Evolutionary conservation across 2,329 filamentous ascomycete genomes (phyloP).

Genomic region (Elsinoe perseae): DNA sequence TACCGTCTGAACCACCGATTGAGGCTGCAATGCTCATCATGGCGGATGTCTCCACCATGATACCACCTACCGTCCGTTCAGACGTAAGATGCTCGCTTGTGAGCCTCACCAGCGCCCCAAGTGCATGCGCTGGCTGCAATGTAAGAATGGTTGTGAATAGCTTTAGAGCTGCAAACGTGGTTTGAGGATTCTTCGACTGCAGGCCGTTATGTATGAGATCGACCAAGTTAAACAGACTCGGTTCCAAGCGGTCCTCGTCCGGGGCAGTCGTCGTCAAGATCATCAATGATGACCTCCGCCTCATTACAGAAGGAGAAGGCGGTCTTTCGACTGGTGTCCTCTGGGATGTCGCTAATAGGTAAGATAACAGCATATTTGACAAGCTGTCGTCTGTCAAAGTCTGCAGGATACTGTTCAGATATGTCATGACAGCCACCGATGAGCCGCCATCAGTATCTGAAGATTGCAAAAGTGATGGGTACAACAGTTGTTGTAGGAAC

Average conservation of each 20-base stretch:
- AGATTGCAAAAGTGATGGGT: conserved; percentile 90
- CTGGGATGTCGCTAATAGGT: conserved; percentile 75
- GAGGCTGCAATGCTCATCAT: conserved; percentile 61
- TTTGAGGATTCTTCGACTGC: conserved; percentile 76
- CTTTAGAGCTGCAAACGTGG: conserved; percentile 80
- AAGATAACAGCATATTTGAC: conserved; percentile 87
- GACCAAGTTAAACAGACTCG: conserved; percentile 83
- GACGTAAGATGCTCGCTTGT: conserved; percentile 24
- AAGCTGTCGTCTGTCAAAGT: conserved; percentile 88
- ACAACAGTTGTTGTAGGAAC: conserved; percentile 90
- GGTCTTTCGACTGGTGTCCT: conserved; percentile 32
- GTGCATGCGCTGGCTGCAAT: conserved; percentile 79
- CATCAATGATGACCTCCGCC: conserved; percentile 82
- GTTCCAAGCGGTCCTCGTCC: conserved; percentile 68
- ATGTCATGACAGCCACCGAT: conserved; percentile 89
- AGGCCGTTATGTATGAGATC: conserved; percentile 84
- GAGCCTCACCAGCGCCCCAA: conserved; percentile 64
- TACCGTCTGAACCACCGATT: conserved; percentile 60
- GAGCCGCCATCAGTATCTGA: conserved; percentile 96
- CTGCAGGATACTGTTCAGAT: conserved; percentile 82
- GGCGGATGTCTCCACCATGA: conserved; percentile 66
- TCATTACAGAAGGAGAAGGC: conserved; percentile 57
- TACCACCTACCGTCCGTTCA: conserved; percentile 61
- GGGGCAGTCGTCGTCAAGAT: conserved; percentile 71
- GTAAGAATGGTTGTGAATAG: conserved; percentile 78